Base-by-base conservation (phyloP, 495 filamentous ascomycete genomes). In the Xylaria bambusicola region DNA sequence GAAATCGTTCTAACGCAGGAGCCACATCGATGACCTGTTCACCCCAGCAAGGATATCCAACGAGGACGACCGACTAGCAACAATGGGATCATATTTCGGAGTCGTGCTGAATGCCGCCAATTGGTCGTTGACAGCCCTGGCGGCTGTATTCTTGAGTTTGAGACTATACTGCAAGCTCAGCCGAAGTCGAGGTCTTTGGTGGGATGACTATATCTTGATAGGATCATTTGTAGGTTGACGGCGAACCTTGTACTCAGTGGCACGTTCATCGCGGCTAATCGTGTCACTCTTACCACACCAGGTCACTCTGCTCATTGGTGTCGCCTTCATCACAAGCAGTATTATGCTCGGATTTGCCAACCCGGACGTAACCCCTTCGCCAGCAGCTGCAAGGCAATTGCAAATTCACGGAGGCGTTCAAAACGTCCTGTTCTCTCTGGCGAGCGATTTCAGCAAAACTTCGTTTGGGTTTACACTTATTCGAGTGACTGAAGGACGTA, bases 181-280 rank as follows among this genome's bases (percentile, higher is more conserved):
- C 54, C 60, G 66, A 5, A 56, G 62, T 45, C 56, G 61, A 44
- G 60, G 63, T 24, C 58, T 72, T 35, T 72, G 69, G 69, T 72
- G 69, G 69, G 69, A 72, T 38, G 69, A 72, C 38, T 60, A 74
- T 23, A 62, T 77, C 2, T 46, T 79, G 18, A 73, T 79, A 41
- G 58, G 48, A n/a, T 63, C 73, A 4, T 77, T 67, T 64, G 75
- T 79, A 58, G 56, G 75, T 46, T 5, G 26, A 29, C 31, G 10
- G 31, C 17, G 6, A 13, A 38, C 57, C 21, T 36, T 20, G 1
- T 15, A 13, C 6, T 24, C 33, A n/a, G n/a, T n/a, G n/a, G n/a
- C n/a, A 10, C 10, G 6, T 21, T 21, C 24, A n/a, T 7, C n/a
- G 3, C 47, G 44, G 26, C 52, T 54, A 41, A 59, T 15, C 42